Conservation (phyloP, 768 basidiomycete species). For the Agrocybe pediades region DNA sequence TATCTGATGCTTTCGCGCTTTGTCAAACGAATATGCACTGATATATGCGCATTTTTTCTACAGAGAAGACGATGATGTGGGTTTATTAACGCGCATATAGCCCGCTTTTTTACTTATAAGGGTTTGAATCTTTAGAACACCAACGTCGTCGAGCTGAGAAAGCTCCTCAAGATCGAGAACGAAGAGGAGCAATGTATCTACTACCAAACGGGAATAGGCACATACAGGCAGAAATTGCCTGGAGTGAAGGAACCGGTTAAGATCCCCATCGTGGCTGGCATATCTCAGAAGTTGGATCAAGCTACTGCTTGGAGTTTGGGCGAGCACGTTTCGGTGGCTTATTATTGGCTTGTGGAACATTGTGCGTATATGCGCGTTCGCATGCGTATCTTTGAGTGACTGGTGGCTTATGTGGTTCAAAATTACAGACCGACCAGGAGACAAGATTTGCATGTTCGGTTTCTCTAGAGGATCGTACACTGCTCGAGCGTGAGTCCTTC, state of each 20-base stretch:
- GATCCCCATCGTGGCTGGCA: constrained; percentile 7
- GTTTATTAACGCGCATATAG: background rate
- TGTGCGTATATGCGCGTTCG: too few species aligned
- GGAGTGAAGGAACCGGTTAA: constrained; percentile 6
- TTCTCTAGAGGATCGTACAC: constrained; percentile 12
- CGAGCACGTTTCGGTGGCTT: constrained; percentile 16
- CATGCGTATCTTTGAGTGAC: too few species aligned
- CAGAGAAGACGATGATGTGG: constrained; percentile 11
- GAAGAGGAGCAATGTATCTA: constrained; percentile 15
- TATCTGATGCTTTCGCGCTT: background rate
- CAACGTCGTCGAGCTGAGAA: constrained; percentile 19
- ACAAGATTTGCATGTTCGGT: constrained; percentile 12
- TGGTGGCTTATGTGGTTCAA: background rate
- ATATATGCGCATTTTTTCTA: background rate
- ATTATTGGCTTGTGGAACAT: constrained; percentile 17
- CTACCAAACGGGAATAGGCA: constrained; percentile 21
- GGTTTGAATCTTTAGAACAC: constrained; percentile 9
- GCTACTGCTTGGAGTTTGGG: constrained; percentile 20
- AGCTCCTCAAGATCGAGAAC: constrained; percentile 11
- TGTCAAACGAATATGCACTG: background rate
- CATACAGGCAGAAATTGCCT: constrained; percentile 14
- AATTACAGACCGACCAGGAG: constrained; percentile 1
- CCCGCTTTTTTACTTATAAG: background rate
- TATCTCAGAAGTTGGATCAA: constrained; percentile 14
- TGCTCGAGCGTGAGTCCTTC: constrained; percentile 5